A percentile compares a stretch with the other conserved stretches of the same genome.
Conservation (phyloP, 1,139 yeast genomes). For the Kodamaea alishanica region DNA sequence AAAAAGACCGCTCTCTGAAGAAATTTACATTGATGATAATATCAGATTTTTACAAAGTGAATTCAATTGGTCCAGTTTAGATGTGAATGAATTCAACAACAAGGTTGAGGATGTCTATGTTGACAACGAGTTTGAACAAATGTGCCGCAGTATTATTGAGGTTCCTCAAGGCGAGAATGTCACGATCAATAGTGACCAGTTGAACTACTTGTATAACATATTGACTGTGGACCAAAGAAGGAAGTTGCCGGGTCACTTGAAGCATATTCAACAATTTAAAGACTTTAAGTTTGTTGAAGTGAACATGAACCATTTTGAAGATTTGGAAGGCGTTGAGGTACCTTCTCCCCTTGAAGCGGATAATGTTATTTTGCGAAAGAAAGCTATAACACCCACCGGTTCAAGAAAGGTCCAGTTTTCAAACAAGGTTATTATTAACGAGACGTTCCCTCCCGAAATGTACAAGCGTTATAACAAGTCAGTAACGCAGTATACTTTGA, state of each 20-base stretch:
- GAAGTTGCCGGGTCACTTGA: constrained; percentile 36
- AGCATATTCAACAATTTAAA: constrained; percentile 37
- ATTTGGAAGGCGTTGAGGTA: constrained; percentile 8
- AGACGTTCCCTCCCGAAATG: constrained; percentile 45
- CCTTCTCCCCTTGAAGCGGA: no score
- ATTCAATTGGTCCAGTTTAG: constrained; percentile 26
- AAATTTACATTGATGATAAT: constrained; percentile 35
- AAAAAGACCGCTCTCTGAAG: constrained; percentile 17
- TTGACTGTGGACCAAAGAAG: constrained; percentile 28
- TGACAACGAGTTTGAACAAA: constrained; percentile 3
- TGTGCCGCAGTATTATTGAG: constrained; percentile 5
- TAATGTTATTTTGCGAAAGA: background rate
- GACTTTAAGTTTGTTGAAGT: constrained; percentile 37
- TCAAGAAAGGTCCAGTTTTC: constrained; percentile 41
- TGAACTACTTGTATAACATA: constrained; percentile 27
- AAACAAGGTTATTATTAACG: constrained; percentile 41
- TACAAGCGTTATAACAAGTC: constrained; percentile 53
- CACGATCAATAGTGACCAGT: constrained; percentile 28
- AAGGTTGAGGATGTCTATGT: constrained; percentile 4
- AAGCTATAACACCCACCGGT: constrained; percentile 1
- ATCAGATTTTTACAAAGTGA: constrained; percentile 31
- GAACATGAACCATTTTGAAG: constrained; percentile 32
- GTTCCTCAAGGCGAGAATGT: constrained; percentile 12
- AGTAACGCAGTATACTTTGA: constrained; percentile 48
- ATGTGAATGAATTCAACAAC: constrained; percentile 6